Percentiles rank a stretch among this genome's conserved stretches.
These are phyloP conservation scores for Myxozyma vanderwaltii DNA, from an alignment of 805 yeast species.

Conservation along the genomic window DNA sequence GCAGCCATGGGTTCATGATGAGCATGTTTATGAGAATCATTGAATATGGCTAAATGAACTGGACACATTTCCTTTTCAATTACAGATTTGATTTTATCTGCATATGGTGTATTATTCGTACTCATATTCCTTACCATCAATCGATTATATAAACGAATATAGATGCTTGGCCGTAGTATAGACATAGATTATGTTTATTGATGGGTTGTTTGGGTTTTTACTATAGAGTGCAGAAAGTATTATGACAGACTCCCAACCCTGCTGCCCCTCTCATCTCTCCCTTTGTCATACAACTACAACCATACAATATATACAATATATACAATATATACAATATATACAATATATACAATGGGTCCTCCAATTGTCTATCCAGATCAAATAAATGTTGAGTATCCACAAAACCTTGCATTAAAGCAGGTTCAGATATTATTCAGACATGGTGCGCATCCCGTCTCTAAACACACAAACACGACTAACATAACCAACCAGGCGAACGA, in stretches of 20 bases:
- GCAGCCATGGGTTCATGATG: slow-evolving; percentile 82
- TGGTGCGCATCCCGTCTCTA: slow-evolving; percentile 11
- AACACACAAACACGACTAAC: neutral
- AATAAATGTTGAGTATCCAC: slow-evolving; percentile 20
- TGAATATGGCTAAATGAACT: slow-evolving; percentile 55
- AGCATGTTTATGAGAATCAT: slow-evolving; percentile 86
- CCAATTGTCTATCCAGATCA: slow-evolving; percentile 20
- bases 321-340: too few species aligned
- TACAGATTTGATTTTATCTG: slow-evolving; percentile 19
- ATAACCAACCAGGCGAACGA: slow-evolving; percentile 23
- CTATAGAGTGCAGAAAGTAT: too few species aligned
- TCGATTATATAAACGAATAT: too few species aligned
- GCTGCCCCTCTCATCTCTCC: too few species aligned
- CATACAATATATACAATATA: too few species aligned
- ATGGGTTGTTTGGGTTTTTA: too few species aligned
- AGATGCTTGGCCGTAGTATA: too few species aligned
- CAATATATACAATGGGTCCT: slow-evolving; percentile 19
- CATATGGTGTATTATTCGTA: slow-evolving; percentile 30
- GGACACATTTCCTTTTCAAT: slow-evolving; percentile 45
- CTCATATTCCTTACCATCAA: too few species aligned
- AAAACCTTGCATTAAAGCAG: slow-evolving; percentile 16
- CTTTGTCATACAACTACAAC: too few species aligned
- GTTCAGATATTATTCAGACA: slow-evolving; percentile 32
- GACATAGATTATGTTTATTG: too few species aligned
- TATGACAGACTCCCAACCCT: too few species aligned